Conservation (phyloP, 495 filamentous ascomycete genomes). For the Lophiotrema nucula region DNA sequence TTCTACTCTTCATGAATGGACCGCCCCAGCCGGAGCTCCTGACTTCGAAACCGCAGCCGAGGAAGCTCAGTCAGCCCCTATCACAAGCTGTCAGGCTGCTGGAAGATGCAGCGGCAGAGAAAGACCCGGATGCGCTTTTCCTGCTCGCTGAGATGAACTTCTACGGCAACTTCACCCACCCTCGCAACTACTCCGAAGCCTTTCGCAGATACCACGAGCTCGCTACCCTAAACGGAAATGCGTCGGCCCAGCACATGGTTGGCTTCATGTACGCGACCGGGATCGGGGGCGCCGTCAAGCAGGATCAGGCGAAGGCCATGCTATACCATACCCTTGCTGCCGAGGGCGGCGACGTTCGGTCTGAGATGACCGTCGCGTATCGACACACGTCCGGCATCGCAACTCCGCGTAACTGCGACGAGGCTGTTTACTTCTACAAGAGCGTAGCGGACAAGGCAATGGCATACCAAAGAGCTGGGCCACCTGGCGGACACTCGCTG, state of each 20-base stretch:
- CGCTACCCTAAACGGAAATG: conserved; percentile 76
- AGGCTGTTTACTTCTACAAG: conserved; percentile 85
- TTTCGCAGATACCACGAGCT: conserved; percentile 80
- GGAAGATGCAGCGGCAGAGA: conserved; percentile 68
- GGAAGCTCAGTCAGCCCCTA: conserved; percentile 39
- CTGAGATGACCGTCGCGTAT: conserved; percentile 92
- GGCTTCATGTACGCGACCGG: conserved; percentile 97
- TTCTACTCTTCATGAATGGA: conserved; percentile 47
- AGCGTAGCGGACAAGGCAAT: conserved; percentile 92
- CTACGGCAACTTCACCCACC: conserved; percentile 90
- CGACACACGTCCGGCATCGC: conserved; percentile 84
- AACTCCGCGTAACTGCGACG: conserved; percentile 79
- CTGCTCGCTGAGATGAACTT: conserved; percentile 94
- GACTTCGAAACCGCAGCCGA: conserved; percentile 34
- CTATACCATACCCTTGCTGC: conserved; percentile 95
- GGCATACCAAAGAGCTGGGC: conserved; percentile 77
- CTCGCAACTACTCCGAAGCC: conserved; percentile 75
- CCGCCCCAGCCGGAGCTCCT: conserved; percentile 38
- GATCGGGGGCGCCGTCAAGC: conserved; percentile 75
- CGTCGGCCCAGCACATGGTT: conserved; percentile 89
- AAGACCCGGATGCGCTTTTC: conserved; percentile 85
- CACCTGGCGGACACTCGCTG: conserved; percentile 82
- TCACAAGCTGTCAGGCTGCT: conserved; percentile 66
- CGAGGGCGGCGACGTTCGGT: conserved; percentile 73
- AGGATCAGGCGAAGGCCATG: conserved; percentile 87